Evolutionary conservation across 2,329 filamentous ascomycete genomes (phyloP).

Genomic region (Ascochyta viciae-villosae): DNA sequence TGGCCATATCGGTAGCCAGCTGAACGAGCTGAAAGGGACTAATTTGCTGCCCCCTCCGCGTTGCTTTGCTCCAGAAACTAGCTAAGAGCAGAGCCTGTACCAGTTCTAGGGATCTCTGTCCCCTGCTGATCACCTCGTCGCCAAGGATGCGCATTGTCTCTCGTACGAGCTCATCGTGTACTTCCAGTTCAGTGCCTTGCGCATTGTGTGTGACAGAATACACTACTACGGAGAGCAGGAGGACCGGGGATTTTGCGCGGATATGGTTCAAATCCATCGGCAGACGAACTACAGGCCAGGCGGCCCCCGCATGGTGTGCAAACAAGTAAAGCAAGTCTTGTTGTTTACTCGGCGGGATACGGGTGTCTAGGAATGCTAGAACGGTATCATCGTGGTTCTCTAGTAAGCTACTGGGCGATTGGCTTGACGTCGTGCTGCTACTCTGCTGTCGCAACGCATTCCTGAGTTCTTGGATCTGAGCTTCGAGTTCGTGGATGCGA

Average conservation of each 20-base stretch:
- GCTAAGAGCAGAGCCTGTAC: conserved; percentile 37
- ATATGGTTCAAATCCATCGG: conserved; percentile 20
- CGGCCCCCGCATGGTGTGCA: conserved; percentile 23
- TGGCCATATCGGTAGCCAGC: conserved; percentile 39
- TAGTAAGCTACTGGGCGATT: conserved; percentile 23
- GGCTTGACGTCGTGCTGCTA: conserved; percentile 25
- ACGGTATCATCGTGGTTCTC: conserved; percentile 26
- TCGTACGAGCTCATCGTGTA: conserved; percentile 36
- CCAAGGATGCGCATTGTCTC: conserved; percentile 32
- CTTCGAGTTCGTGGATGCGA: conserved; percentile 36
- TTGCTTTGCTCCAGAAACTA: conserved; percentile 32
- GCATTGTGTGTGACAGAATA: conserved; percentile 29
- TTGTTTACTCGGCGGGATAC: conserved; percentile 29
- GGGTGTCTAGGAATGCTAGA: conserved; percentile 30
- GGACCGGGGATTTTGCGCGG: conserved; percentile 31
- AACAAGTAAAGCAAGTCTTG: conserved; percentile 27
- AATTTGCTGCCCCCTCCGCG: conserved; percentile 25
- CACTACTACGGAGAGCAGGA: conserved; percentile 31
- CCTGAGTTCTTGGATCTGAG: conserved; percentile 32
- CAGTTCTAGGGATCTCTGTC: conserved; percentile 36
- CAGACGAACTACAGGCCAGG: conserved; percentile 29
- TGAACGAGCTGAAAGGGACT: conserved; percentile 38
- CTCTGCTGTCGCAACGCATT: conserved; percentile 24
- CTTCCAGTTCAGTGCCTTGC: conserved; percentile 27
- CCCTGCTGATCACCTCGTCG: conserved; percentile 30